Base-by-base conservation (phyloP, 441 rosid species). In the Syzygium syzygioides region DNA sequence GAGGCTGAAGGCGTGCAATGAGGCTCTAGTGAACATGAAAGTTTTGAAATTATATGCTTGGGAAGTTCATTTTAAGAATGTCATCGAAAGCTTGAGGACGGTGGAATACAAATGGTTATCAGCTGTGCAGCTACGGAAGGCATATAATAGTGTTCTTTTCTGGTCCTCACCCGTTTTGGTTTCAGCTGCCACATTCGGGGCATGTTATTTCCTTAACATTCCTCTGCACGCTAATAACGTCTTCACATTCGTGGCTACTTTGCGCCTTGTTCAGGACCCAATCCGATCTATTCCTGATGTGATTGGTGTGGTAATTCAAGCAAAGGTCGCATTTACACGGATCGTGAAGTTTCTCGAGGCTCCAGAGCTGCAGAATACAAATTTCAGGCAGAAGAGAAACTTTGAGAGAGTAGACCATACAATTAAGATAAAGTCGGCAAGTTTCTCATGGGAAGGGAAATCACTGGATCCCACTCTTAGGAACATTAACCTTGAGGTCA, bases 121-220 rank as follows among this genome's bases (percentile, higher is more conserved):
- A 32, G 98, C 99, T 3, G 96, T 97, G 59, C 99, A 96, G 94
- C 87, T 94, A 57, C 91, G 94, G 76, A 98, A 89, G 88, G 90
- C 96, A 52, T 98, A 96, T 54, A 96, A 95, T 88, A 56, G 87
- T 10, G 91, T 95, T 90, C 93, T 98, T 71, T 94, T 96, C 87
- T 98, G 99, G 99, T 96, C 98, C 68, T 96, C 99, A 4, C 99
- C 99, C 7, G 95, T 98, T 86, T 89, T 96, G 89, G 98, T 96
- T 90, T 96, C 98, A 59, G 93, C 96, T 55, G 99, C 99, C 52
- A 95, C 99, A 62, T 98, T 98, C 56, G 93, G 95, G 23, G 96
- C 99, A 60, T 97, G 99, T 59, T 98, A 96, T 91, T 92, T 96
- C 90, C 92, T 98, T 4, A 87, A 94, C 55, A 89, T 98, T 91